These are phyloP conservation scores for Pleurotus tuoliensis DNA, from an alignment of 768 basidiomycete genomes.

Conservation along the genomic window DNA sequence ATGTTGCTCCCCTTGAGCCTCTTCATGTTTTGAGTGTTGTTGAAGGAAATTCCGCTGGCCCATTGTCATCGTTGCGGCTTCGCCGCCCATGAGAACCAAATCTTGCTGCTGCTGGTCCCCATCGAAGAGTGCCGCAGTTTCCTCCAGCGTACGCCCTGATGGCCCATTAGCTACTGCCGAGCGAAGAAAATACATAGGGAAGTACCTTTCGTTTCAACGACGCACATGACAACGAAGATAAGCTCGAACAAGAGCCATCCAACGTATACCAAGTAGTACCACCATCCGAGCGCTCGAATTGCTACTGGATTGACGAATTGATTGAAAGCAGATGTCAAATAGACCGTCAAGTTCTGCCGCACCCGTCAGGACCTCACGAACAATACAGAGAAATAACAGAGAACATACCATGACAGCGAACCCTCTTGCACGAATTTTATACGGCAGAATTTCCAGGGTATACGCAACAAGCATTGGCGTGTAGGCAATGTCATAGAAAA, in stretches of 20 bases:
- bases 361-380: slow-evolving; percentile 2
- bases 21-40: slow-evolving; percentile 7
- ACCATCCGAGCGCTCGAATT: slow-evolving; percentile 51
- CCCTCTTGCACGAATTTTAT: slow-evolving; percentile 74
- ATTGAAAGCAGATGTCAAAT: slow-evolving; percentile 70
- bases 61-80: slow-evolving; percentile 40
- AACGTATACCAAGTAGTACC: slow-evolving; percentile 60
- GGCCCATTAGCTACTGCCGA: background rate
- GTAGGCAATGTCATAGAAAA: slow-evolving; percentile 68
- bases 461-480: slow-evolving; percentile 65
- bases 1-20: background rate
- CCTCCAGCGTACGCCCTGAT: slow-evolving; percentile 62
- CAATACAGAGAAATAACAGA: background rate
- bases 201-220: slow-evolving; percentile 63
- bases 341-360: slow-evolving; percentile 55
- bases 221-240: slow-evolving; percentile 46
- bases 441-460: slow-evolving; percentile 78
- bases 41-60: slow-evolving; percentile 18
- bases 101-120: slow-evolving; percentile 46
- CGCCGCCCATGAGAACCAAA: slow-evolving; percentile 42
- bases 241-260: slow-evolving; percentile 65
- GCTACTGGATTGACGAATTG: slow-evolving; percentile 81
- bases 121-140: slow-evolving; percentile 71
- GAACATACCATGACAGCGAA: slow-evolving; percentile 65
- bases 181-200: background rate